Base-by-base conservation (phyloP, 208 protist species). In the Crithidia brevicula region DNA sequence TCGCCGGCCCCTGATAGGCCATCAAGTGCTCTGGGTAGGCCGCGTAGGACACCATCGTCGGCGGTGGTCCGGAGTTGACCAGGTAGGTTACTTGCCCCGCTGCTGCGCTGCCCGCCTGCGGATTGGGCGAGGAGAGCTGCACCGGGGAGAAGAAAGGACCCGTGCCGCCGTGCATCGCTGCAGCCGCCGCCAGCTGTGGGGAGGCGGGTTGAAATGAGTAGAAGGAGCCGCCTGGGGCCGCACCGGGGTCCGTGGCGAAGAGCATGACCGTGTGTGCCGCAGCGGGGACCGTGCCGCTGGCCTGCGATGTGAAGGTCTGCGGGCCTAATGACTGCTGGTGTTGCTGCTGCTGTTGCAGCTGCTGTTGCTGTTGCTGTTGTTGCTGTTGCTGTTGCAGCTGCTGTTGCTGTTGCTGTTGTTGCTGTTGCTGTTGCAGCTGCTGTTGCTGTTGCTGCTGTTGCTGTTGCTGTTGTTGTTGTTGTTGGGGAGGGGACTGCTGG, bases 81-180 rank as follows among this genome's bases (percentile, higher is more conserved):
- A 68, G 33, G 45, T 75, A 75, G 9, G 69, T 20, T 16, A 62
- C 43, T 31, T 54, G 53, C 27, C 51, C 52, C n/a, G n/a, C n/a
- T n/a, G n/a, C n/a, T n/a, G n/a, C n/a, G 15, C n/a, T 20, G 33
- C 40, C 31, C 1, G 23, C 36, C 30, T 67, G 59, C 34, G 61
- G 40, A 15, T 22, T 68, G 1, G 60, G 45, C 20, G 63, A 42
- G 23, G 69, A 46, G 31, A 64, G 54, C 8, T 59, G 67, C 52
- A 75, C 34, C 1, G 59, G 53, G 13, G 59, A 64, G 46, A 68
- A 28, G 30, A 68, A 43, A 33, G 53, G 69, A 9, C 61, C 20
- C 4, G 52, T 16, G 11, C 61, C 61, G 52, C 61, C 34, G 43
- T 75, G 69, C 46, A 75, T 53, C 36, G 68, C 61, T 18, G 68